Percentiles rank a stretch among this genome's conserved stretches.
These are phyloP conservation scores for Euphorbia pulcherrima DNA, from an alignment of 345 rosid species.

Conservation along the genomic window DNA sequence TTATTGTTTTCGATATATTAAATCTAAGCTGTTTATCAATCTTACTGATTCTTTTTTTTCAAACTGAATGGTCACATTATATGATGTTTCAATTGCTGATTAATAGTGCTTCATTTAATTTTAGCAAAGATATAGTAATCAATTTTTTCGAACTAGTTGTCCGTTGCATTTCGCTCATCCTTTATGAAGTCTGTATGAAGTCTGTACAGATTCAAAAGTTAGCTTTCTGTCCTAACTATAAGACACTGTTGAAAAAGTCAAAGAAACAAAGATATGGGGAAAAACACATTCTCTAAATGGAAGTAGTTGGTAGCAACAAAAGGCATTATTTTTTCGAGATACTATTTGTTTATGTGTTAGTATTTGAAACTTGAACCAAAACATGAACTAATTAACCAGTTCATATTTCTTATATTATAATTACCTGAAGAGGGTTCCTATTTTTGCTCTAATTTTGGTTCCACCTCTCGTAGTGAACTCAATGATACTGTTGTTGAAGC, in stretches of 20 bases:
- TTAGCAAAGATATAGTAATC: not conserved
- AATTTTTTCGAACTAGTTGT: too few relatives aligned
- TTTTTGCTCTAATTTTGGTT: not conserved
- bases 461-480: conserved; percentile 41
- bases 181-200: not conserved
- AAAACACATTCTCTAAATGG: not conserved
- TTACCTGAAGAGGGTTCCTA: not conserved
- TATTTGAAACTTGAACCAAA: not conserved
- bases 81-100: not conserved
- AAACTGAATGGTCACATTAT: not conserved
- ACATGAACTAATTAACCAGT: not conserved
- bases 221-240: not conserved
- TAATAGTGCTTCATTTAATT: not conserved
- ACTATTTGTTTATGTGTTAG: too few relatives aligned
- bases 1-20: not conserved
- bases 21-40: not conserved
- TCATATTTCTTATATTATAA: not conserved
- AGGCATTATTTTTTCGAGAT: not conserved
- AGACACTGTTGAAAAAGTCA: not conserved
- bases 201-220: not conserved
- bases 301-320: not conserved
- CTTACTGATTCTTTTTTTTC: not conserved
- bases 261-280: not conserved
- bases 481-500: conserved; percentile 61
- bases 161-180: too few relatives aligned